Evolutionary conservation across 176 grass and related monocot genomes (phyloP), one percentile per base, ranked within the genome.

Genomic region (Rhynchospora pubera): DNA sequence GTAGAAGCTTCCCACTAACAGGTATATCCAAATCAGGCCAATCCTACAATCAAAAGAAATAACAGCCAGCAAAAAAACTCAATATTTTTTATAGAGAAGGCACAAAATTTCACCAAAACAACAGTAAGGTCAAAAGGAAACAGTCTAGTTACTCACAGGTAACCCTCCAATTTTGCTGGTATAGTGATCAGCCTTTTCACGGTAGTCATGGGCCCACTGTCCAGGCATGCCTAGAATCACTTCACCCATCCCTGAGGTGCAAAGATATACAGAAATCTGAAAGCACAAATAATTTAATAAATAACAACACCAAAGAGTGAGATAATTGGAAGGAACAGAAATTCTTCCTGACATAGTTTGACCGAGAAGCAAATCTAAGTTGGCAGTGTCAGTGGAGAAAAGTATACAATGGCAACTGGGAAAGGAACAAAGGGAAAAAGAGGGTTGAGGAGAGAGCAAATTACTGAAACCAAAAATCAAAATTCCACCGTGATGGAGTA

Each of bases 121-220:
- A 30, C 15, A 47, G 18, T 9, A 66, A 34, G 0, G 60, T 28
- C 16, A 53, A 9, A 21, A 56, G n/a, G 2, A 85, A 77, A 9
- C 78, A 1, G 0, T 58, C 34, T 19, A 12, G 52, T 15, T 12
- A 85, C 84, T 43, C 85, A 99, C 91, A 43, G 92, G 89, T 13
- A 87, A 42, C 61, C 96, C 96, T 28, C 96, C 96, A 12, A 99
- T 95, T 78, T 99, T 99, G 30, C 86, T 98, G n/a, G 92, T 95
- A 85, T 91, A 99, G 85, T 95, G 89, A 71, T 98, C 96, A 63
- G 90, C 89, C 72, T 87, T 93, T 84, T 98, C 92, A 24, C 90
- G 82, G 70, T 88, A 89, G 68, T 95, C 83, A 68, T 89, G 81
- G 28, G 96, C 90, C 92, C 96, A 98, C 45, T 79, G 91, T 30